Base-by-base conservation (phyloP, 345 rosid species). In the Pistacia integerrima region DNA sequence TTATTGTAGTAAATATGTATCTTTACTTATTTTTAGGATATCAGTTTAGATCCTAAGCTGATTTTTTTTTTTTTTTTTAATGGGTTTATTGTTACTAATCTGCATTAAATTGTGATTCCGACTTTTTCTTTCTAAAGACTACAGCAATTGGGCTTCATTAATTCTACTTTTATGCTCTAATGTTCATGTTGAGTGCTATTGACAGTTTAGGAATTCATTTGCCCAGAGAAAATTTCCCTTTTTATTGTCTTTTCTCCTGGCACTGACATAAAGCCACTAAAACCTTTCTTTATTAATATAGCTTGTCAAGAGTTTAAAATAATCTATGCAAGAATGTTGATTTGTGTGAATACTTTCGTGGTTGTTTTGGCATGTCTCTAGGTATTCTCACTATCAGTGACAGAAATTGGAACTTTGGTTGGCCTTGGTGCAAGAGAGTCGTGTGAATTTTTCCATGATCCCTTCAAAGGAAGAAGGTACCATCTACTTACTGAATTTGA, bases 391-490 rank as follows among this genome's bases (percentile, higher is more conserved):
- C 82, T 96, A 64, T 93, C 94, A 1, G 90, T 96, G 79, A 82
- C 90, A 56, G 96, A 95, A 85, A 88, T 95, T 67, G 97, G 98
- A 71, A 84, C 79, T 72, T 74, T 96, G 41, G 68, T 90, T 76
- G 79, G 89, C 87, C 98, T 93, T 28, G 90, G 97, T 49, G 76
- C 89, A 36, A 88, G 74, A 66, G 98, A 88, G 70, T 90, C 96
- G 4, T 92, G 93, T 61, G 97, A 95, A 46, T 92, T 95, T 85
- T 93, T 92, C 69, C 98, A 95, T 78, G 97, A 95, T 76, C 96
- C 96, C 41, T 80, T 81, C 36, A 95, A 88, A 82, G 98, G 98
- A 70, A 95, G 81, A 82, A 89, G 96, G 99, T 93, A 90, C 33
- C 2, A 36, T 76, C 70, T 56, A 11, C 2, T 30, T 41, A 18